Conservation (phyloP, 352 stramenopile species). For the Phytophthora ramorum region DNA sequence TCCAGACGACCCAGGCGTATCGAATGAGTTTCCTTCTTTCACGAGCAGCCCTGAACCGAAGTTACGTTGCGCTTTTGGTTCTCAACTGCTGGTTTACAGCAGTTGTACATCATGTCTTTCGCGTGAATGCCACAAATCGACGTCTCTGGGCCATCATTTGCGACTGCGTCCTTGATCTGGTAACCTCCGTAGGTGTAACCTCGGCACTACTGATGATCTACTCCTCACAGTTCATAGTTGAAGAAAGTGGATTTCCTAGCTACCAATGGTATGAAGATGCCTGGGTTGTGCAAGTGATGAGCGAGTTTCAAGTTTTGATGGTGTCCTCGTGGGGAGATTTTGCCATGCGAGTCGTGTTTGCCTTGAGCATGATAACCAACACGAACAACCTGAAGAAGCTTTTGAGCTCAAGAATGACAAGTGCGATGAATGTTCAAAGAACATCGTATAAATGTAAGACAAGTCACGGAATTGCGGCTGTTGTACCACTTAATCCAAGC, state of each 20-base stretch:
- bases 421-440: too few relatives aligned
- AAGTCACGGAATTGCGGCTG: neutral
- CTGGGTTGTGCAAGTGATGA: constrained; percentile 27
- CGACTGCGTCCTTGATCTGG: constrained; percentile 34
- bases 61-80: constrained; percentile 30
- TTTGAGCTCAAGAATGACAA: neutral
- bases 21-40: constrained; percentile 38
- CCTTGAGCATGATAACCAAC: constrained; percentile 36
- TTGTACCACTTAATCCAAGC: neutral
- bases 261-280: constrained; percentile 36
- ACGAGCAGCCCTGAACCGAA: constrained; percentile 20
- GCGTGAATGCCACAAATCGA: neutral
- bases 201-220: constrained; percentile 23
- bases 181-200: constrained; percentile 31
- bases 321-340: constrained; percentile 48
- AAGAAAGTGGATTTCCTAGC: neutral
- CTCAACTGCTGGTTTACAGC: constrained; percentile 39
- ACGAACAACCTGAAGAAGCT: constrained; percentile 46
- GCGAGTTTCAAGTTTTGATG: constrained; percentile 43
- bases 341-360: constrained; percentile 43
- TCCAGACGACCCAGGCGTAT: constrained; percentile 36
- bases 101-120: constrained; percentile 18
- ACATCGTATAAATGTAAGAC: too few relatives aligned
- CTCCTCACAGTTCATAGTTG: constrained; percentile 12
- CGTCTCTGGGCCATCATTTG: constrained; percentile 17